phyloP scores from a whole-genome alignment of 1,139 yeast genomes.

The Chernovozyma sophiae-reginae region DNA sequence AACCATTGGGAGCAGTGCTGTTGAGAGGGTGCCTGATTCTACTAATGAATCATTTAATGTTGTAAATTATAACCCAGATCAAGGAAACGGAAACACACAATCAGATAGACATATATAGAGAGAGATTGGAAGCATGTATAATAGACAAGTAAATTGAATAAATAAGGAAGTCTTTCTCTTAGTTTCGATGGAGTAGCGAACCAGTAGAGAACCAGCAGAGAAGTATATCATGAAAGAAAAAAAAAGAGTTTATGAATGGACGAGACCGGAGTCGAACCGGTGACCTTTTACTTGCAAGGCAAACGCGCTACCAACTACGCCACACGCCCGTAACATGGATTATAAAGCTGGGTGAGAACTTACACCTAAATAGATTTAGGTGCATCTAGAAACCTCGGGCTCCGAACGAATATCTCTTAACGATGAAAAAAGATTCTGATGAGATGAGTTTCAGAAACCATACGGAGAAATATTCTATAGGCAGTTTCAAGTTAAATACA shows the following conservation, averaged over 20 bases:
- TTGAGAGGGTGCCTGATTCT: not conserved
- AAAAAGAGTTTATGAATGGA: no score
- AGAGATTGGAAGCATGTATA: no score
- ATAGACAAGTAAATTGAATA: no score
- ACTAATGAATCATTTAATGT: not conserved
- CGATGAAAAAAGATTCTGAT: not conserved
- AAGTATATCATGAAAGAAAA: no score
- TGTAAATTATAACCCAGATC: not conserved
- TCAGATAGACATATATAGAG: conserved; percentile 41
- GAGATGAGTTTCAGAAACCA: conserved; percentile 1
- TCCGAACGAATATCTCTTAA: not conserved
- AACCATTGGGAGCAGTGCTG: not conserved
- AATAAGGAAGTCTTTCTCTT: no score
- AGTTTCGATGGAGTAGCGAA: no score
- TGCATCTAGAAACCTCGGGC: no score
- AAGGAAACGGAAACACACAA: conserved; percentile 19
- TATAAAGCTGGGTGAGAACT: not conserved
- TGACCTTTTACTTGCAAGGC: conserved; percentile 68
- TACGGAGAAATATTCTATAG: not conserved
- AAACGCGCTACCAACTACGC: conserved; percentile 72
- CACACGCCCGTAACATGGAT: conserved; percentile 66
- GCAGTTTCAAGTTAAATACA: no score
- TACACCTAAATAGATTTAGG: not conserved
- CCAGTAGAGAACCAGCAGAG: no score
- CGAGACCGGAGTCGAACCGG: conserved; percentile 66